A percentile compares a stretch with the other conserved stretches of the same genome.
Conservation (phyloP, 331 rosid species). For the Ulmus americana region DNA sequence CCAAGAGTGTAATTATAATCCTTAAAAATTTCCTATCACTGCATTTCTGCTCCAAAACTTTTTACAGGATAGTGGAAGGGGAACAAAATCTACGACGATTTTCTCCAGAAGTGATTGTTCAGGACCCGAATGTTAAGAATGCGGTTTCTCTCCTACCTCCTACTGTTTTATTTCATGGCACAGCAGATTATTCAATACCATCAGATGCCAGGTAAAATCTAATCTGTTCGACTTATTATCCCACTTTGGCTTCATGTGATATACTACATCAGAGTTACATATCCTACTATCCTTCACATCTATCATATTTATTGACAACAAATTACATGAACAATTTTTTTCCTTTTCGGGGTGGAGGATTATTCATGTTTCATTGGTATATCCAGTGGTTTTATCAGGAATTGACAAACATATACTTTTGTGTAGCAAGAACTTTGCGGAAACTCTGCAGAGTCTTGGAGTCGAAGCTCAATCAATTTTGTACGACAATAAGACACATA, state of each 20-base stretch:
- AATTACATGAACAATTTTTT: not conserved
- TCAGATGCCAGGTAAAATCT: conserved; percentile 67
- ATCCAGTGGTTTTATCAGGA: not conserved
- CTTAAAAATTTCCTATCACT: conserved; percentile 15
- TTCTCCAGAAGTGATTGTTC: conserved; percentile 79
- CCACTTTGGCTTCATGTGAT: not conserved
- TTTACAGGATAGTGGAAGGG: conserved; percentile 92
- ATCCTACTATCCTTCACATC: not conserved
- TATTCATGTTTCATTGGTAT: not conserved
- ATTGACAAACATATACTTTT: conserved; percentile 22
- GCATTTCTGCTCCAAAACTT: conserved; percentile 17
- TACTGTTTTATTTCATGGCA: conserved; percentile 71
- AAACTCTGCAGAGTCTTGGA: conserved; percentile 66
- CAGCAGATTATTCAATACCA: conserved; percentile 90
- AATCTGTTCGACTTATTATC: not conserved
- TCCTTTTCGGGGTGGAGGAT: not conserved
- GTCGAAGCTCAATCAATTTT: conserved; percentile 61
- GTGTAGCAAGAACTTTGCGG: conserved; percentile 69
- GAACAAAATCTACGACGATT: conserved; percentile 67
- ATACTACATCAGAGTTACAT: not conserved
- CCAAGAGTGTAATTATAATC: conserved; percentile 8
- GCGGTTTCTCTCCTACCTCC: conserved; percentile 74
- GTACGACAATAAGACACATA: conserved; percentile 83
- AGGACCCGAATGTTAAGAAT: conserved; percentile 58
- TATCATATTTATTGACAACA: not conserved